These are phyloP conservation scores for Plantago lanceolata DNA, from an alignment of 305 asterid genomes.

Conservation along the genomic window DNA sequence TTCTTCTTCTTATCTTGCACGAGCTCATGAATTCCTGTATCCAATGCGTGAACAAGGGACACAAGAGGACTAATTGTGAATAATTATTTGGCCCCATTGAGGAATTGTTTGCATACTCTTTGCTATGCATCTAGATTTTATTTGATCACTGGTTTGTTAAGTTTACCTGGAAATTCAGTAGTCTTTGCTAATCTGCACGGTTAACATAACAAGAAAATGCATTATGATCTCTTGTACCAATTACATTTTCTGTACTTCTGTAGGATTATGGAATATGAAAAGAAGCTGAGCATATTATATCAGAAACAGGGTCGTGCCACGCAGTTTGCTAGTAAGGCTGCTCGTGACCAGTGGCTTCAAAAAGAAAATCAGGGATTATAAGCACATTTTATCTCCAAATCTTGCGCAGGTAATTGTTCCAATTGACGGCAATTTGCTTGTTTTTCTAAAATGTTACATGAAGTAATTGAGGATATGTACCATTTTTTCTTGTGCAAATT, in stretches of 20 bases:
- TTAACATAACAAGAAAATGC: conserved; percentile 14
- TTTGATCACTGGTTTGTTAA: too few species aligned
- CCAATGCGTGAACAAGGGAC: conserved; percentile 6
- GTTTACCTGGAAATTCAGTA: conserved; percentile 10
- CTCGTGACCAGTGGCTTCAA: conserved; percentile 87
- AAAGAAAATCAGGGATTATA: conserved; percentile 88
- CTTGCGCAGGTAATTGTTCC: conserved; percentile 50
- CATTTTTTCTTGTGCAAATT: too few species aligned
- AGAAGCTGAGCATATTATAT: conserved; percentile 94
- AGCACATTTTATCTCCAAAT: conserved; percentile 76
- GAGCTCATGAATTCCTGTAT: conserved; percentile 4
- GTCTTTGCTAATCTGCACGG: conserved; percentile 14
- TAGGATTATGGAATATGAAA: conserved; percentile 95
- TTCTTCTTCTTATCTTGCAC: conserved; percentile 7
- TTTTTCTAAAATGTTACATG: too few species aligned
- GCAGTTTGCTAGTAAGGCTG: conserved; percentile 83
- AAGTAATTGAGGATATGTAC: too few species aligned
- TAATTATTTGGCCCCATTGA: too few species aligned
- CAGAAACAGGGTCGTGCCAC: conserved; percentile 99
- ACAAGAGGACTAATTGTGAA: neutral
- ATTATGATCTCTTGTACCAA: conserved; percentile 7
- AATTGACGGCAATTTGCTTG: too few species aligned
- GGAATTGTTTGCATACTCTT: too few species aligned
- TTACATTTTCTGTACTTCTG: conserved; percentile 27
- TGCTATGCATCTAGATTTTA: too few species aligned